These are phyloP conservation scores for Butyriboletus appendiculatus DNA, from an alignment of 1,284 basidiomycete genomes.

Conservation along the genomic window DNA sequence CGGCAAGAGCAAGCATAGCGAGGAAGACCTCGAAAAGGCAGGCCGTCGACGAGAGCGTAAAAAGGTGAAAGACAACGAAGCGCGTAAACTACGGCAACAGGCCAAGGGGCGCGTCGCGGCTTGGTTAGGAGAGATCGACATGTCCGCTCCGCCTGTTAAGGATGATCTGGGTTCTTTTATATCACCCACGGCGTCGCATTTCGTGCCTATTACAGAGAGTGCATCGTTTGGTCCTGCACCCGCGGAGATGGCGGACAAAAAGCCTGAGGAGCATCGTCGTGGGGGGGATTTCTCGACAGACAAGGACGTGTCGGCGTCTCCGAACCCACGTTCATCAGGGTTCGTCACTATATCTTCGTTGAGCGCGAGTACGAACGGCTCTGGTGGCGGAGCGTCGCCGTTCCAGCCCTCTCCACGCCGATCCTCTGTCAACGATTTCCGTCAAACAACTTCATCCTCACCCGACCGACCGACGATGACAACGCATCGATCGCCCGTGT, in stretches of 20 bases:
- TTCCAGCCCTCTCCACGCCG: slow-evolving; percentile 22
- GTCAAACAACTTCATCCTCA: slow-evolving; percentile 9
- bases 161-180: slow-evolving; percentile 24
- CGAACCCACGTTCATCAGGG: slow-evolving; percentile 72
- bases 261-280: slow-evolving; percentile 3
- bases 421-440: slow-evolving; percentile 27
- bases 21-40: slow-evolving; percentile 35
- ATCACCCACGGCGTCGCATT: slow-evolving; percentile 25
- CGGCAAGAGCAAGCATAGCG: slow-evolving; percentile 32
- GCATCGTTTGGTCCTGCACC: slow-evolving; percentile 22
- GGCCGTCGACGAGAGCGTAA: slow-evolving; percentile 25
- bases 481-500: not conserved
- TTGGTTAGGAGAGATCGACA: slow-evolving; percentile 68
- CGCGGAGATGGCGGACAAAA: slow-evolving; percentile 12
- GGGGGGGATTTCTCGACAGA: slow-evolving; percentile 1
- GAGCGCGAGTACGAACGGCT: slow-evolving; percentile 24
- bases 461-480: not conserved
- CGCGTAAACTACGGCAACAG: slow-evolving; percentile 45
- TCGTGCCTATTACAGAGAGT: slow-evolving; percentile 25
- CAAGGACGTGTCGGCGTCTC: slow-evolving; percentile 40
- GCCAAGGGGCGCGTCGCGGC: slow-evolving; percentile 74
- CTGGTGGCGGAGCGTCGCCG: slow-evolving; percentile 1
- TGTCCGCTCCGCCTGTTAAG: slow-evolving; percentile 41
- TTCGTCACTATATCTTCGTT: slow-evolving; percentile 65
- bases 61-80: slow-evolving; percentile 35